Evolutionary conservation across 2,329 filamentous ascomycete genomes (phyloP), one percentile per base, ranked within the genome.

Genomic region (Aspergillus fijiensis): DNA sequence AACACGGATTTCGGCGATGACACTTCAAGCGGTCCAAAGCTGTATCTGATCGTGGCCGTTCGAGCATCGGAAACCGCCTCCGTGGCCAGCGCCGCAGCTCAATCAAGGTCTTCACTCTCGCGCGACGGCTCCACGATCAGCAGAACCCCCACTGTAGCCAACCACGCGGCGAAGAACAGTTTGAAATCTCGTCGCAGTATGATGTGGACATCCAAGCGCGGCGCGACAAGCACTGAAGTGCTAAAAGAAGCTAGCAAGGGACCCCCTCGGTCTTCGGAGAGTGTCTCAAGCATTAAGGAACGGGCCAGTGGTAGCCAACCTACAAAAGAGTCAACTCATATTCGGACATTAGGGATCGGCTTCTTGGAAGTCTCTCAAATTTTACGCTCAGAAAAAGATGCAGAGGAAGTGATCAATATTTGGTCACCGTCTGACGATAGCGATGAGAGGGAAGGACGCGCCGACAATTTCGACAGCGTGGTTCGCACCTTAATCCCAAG

Each of bases 41-140:
- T 98, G 21, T 97, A 90, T 72, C 82, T 99, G 1, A 87, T 97
- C 3, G 89, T 95, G 64, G 92, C 90, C 68, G 85, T 97, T 7
- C 83, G 92, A 52, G 84, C 87, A 3, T 81, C 82, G 52, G 85
- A 86, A 69, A 76, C 77, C 19, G 69, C 74, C 19, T 74, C 74
- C 27, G 63, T 69, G 16, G 55, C 63, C 12, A 62, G 62, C 16
- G 58, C 62, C 10, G 65, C 64, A 5, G 62, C 69, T 11, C 68
- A 67, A 25, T 61, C 74, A 45, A 68, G 72, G 47, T 60, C 74
- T 25, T 66, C 74, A 64, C 60, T 76, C 66, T 76, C 67, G 58
- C 72, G 67, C 60, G 78, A 71, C 67, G 75, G 68, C 19, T 65
- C 67, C 2, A 55, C 68, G 6, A 63, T 64, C 55, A 70, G 61